Evolutionary conservation across 345 rosid genomes (phyloP).

Genomic region (Melaleuca quinquenervia): DNA sequence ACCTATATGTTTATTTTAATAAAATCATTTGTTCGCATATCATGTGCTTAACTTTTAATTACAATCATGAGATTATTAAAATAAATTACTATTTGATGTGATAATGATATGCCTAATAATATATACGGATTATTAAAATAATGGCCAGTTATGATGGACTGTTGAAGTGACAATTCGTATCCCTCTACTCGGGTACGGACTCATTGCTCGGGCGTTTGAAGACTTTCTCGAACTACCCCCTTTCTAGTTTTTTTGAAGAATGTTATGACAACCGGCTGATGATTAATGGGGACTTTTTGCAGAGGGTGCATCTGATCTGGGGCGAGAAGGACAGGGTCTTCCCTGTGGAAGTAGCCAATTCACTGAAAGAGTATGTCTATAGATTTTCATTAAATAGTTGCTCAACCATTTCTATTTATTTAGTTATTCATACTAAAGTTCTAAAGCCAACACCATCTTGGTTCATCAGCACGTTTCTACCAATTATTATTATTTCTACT

Average conservation of each 20-base stretch:
- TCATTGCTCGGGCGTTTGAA: neutral
- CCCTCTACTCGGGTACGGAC: neutral
- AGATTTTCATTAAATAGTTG: neutral
- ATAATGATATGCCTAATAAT: too few species aligned
- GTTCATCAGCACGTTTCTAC: neutral
- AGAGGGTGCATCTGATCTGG: constrained; percentile 16
- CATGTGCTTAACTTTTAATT: too few species aligned
- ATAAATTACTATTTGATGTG: too few species aligned
- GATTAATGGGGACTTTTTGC: neutral
- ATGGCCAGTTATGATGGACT: neutral
- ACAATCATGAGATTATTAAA: neutral
- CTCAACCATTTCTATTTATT: neutral
- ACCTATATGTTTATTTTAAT: too few species aligned
- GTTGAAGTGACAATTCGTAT: neutral
- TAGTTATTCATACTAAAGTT: neutral
- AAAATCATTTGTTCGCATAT: too few species aligned
- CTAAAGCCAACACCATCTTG: neutral
- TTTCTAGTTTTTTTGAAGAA: neutral
- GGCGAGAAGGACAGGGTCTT: constrained; percentile 13
- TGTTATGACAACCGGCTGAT: neutral
- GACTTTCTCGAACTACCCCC: neutral
- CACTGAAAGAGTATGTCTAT: constrained; percentile 16
- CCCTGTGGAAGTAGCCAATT: neutral
- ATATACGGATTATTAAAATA: neutral
- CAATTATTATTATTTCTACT: neutral